Evolutionary conservation across 2,329 filamentous ascomycete species (phyloP), one percentile per base, ranked within the genome.

Genomic region (Reticulascus tulasneorum): DNA sequence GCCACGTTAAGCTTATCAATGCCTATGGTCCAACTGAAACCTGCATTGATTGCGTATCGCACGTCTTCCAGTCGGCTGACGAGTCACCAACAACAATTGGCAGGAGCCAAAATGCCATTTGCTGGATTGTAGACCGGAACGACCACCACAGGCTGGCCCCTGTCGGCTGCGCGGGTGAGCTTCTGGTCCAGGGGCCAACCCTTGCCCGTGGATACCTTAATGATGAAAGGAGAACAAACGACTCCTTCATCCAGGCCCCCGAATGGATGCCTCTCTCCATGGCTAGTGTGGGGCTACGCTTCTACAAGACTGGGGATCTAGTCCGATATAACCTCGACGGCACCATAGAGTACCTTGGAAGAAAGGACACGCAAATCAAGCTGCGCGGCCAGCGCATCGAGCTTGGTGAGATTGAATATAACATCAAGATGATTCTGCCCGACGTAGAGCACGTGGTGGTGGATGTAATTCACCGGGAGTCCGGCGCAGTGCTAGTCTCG

Each of bases 241-340:
- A 35, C 1, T 35, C 40, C 4, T 53, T 52, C 12, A 37, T 50
- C 25, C 27, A 23, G 12, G 17, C 30, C 23, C 23, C 22, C 15
- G 16, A 4, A 11, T 29, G 12, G 10, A 11, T 29, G 15, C 6
- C 31, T 16, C 5, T 12, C 16, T 29, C 21, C 31, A 5, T 21
- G 11, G 11, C 26, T n/a, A 23, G n/a, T n/a, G n/a, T n/a, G n/a
- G n/a, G n/a, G n/a, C 31, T 29, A n/a, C 55, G 54, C 6, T 22
- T 66, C 8, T 75, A 71, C 47, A 66, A 64, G 42, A 73, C 71
- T 4, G 71, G 71, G 6, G 71, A 75, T 44, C 53, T 75, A 2
- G 70, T 57, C 3, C 46, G 47, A 20, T 69, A 69, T 23, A 53
- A 63, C 25, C 46, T 51, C 0, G 29, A 33, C 17, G 35, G 35